Percentiles rank a stretch among this genome's conserved stretches.
phyloP scores from a whole-genome alignment of 148 eudicot genomes.

The Spergularia marina region DNA sequence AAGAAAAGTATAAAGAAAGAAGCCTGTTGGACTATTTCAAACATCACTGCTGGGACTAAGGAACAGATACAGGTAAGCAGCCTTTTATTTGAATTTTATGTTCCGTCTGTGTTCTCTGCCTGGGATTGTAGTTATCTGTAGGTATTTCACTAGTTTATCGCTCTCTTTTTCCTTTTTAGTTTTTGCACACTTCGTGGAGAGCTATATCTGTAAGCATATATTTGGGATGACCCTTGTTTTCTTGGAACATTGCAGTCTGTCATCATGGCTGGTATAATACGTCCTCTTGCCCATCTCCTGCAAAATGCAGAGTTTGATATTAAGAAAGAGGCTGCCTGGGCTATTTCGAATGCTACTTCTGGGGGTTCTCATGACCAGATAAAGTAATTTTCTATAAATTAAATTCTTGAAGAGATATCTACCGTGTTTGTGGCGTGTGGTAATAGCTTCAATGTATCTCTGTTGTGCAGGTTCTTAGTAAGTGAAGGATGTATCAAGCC shows the following conservation, averaged over 20 bases:
- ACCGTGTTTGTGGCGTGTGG: not conserved
- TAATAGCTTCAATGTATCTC: not conserved
- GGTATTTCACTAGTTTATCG: not conserved
- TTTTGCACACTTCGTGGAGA: not conserved
- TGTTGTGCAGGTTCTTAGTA: constrained; percentile 56
- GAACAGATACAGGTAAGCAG: constrained; percentile 77
- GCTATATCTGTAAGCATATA: not conserved
- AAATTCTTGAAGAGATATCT: not conserved
- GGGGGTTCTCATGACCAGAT: constrained; percentile 85
- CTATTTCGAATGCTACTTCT: constrained; percentile 84
- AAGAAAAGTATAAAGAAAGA: constrained; percentile 89
- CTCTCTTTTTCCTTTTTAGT: not conserved
- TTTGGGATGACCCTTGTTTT: not conserved
- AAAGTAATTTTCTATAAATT: constrained; percentile 39
- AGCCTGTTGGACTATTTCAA: constrained; percentile 95
- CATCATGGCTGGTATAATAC: constrained; percentile 59
- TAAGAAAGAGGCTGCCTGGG: constrained; percentile 96
- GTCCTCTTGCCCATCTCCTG: constrained; percentile 66
- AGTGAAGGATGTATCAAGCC: constrained; percentile 81
- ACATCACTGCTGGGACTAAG: constrained; percentile 85
- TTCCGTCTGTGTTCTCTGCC: not conserved
- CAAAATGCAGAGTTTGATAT: constrained; percentile 89
- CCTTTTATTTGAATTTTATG: not conserved
- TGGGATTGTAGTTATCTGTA: not conserved
- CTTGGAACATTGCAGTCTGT: constrained; percentile 43